These are phyloP conservation scores for Yamadazyma taylorii DNA, from an alignment of 1,139 yeast genomes.

Conservation along the genomic window DNA sequence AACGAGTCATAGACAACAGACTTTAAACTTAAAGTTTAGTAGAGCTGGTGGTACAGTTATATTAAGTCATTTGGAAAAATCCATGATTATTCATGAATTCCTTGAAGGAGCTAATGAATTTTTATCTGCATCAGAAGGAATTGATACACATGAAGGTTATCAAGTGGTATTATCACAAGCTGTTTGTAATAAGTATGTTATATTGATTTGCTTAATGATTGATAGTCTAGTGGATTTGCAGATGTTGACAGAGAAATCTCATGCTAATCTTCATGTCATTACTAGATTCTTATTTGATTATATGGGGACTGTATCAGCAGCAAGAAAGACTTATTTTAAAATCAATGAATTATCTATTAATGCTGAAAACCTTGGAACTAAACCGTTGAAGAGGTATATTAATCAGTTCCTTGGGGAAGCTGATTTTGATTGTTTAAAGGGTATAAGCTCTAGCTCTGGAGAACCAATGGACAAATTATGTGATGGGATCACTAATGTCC, in stretches of 20 bases:
- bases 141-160: conserved; percentile 36
- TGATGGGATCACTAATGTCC: neutral
- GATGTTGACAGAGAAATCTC: conserved; percentile 7
- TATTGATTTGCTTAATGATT: conserved; percentile 61
- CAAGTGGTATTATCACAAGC: conserved; percentile 37
- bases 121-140: conserved; percentile 42
- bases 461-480: neutral
- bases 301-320: conserved; percentile 51
- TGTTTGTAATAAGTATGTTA: conserved; percentile 51
- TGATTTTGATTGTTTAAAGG: too few species aligned
- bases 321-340: conserved; percentile 31
- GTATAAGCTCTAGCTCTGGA: too few species aligned
- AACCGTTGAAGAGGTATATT: neutral
- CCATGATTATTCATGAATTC: conserved; percentile 71
- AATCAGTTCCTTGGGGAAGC: neutral
- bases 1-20: conserved; percentile 17
- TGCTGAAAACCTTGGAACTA: neutral
- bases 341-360: neutral
- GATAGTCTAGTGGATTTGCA: conserved; percentile 31
- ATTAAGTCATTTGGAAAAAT: conserved; percentile 56
- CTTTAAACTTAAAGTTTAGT: conserved; percentile 33
- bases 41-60: conserved; percentile 50
- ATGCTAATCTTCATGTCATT: conserved; percentile 56
- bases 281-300: conserved; percentile 60
- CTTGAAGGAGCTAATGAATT: conserved; percentile 54